A percentile compares a stretch with the other conserved stretches of the same genome.
These are phyloP conservation scores for Pseudogymnoascus sp. DNA, from an alignment of 2,329 filamentous ascomycete genomes.

Conservation along the genomic window DNA sequence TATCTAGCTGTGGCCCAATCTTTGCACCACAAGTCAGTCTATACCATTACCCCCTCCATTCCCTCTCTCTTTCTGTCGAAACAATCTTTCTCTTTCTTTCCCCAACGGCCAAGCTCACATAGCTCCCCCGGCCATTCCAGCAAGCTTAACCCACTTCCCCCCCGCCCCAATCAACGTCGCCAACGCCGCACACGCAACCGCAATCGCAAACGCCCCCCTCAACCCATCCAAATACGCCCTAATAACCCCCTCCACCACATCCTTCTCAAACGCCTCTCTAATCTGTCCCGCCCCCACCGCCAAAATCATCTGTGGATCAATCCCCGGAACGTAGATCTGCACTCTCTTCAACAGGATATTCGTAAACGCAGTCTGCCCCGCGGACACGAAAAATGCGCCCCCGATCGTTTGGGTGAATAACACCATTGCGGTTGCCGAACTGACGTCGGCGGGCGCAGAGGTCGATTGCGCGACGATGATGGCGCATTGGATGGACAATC, in stretches of 20 bases:
- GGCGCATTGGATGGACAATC: constrained; percentile 42
- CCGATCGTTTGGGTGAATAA: constrained; percentile 41
- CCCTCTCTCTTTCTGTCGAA: neutral
- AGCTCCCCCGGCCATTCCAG: neutral
- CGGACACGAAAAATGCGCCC: constrained; percentile 42
- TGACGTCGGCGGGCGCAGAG: constrained; percentile 34
- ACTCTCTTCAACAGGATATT: constrained; percentile 35
- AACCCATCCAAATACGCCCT: constrained; percentile 54
- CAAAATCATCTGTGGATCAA: constrained; percentile 32
- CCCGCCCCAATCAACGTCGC: constrained; percentile 29
- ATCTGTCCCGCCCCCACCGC: constrained; percentile 47
- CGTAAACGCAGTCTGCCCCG: constrained; percentile 38
- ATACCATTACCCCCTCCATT: neutral
- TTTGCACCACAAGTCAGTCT: neutral
- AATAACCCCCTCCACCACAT: constrained; percentile 46
- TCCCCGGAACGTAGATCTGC: constrained; percentile 27
- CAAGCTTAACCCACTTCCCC: constrained; percentile 28
- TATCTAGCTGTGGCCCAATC: neutral
- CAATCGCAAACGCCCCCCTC: constrained; percentile 53
- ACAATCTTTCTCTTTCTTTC: neutral
- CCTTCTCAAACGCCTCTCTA: constrained; percentile 37
- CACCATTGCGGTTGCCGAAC: constrained; percentile 39
- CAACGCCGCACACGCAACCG: constrained; percentile 39
- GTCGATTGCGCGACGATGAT: constrained; percentile 31
- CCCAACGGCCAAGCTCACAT: neutral